Base-by-base conservation (phyloP, 2,329 filamentous ascomycete species). In the Penicillium psychrosexuale region DNA sequence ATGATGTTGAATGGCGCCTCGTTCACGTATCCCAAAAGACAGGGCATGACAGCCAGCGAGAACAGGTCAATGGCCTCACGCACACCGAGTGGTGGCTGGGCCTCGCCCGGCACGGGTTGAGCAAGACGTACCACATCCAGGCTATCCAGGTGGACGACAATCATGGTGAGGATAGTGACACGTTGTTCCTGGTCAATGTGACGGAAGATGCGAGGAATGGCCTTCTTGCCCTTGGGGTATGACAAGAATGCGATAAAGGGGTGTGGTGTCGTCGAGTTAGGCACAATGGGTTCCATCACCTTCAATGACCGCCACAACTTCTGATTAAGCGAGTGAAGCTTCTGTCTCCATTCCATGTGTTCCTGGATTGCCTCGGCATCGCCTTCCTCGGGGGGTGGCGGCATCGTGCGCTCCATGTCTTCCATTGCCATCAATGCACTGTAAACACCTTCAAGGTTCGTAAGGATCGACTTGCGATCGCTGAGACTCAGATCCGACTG, bases 181-280 rank as follows among this genome's bases (percentile, higher is more conserved):
- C 93, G 90, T 75, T 97, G 92, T 69, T 97, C 89, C 59, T 92
- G 89, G 60, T 89, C 89, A 49, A 97, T 89, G 68, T 97, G 91
- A 40, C 91, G 88, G 83, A 97, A 97, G 50, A 97, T 89, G 52
- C 94, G 90, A 47, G 91, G 91, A 57, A 99, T 91, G 1, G 90
- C 90, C 78, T 94, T 96, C 78, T 97, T 97, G 68, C 94, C 94
- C 79, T 99, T 99, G 63, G 87, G 85, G 68, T 94, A 95, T 5
- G 92, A 96, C 44, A 99, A 79, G 72, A 99, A 93, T 44, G 92
- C 90, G 64, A 99, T 97, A 75, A 99, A 99, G 0, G 94, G 94
- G 72, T 99, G 94, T 17, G 83, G 79, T 3, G 79, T 78, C 17
- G 86, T 81, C 4, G 88, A 84, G 49, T 87, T 90, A 43, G 79